Percentiles rank a stretch among this genome's conserved stretches.
Conservation (phyloP, 2,329 filamentous ascomycete species). For the Sporothrix schenckii region DNA sequence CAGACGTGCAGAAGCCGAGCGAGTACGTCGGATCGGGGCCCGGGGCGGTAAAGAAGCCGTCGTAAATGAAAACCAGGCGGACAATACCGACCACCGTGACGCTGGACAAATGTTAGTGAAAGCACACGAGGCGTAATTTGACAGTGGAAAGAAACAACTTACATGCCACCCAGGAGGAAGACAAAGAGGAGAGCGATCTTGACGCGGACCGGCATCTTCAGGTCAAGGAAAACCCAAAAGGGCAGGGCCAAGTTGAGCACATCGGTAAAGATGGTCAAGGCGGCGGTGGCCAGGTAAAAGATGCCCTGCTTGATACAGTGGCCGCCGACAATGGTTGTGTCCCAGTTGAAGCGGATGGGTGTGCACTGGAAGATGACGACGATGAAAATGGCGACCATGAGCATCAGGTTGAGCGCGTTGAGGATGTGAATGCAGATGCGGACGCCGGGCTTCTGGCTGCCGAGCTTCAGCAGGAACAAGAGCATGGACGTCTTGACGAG, state of each 20-base stretch:
- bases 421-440: constrained; percentile 41
- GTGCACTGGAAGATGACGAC: constrained; percentile 47
- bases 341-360: constrained; percentile 51
- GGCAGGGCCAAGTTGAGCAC: constrained; percentile 49
- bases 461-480: constrained; percentile 43
- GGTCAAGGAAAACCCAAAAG: constrained; percentile 43
- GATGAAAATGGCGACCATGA: constrained; percentile 43
- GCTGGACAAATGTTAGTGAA: constrained; percentile 35
- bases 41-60: constrained; percentile 41
- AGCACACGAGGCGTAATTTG: not conserved
- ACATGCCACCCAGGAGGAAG: constrained; percentile 43
- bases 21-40: constrained; percentile 40
- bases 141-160: constrained; percentile 27
- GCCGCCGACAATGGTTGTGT: constrained; percentile 46
- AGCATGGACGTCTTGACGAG: constrained; percentile 45
- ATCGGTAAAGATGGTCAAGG: constrained; percentile 51
- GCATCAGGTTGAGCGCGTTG: constrained; percentile 41
- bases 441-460: constrained; percentile 40
- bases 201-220: constrained; percentile 41
- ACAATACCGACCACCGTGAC: constrained; percentile 45
- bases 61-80: constrained; percentile 43
- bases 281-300: constrained; percentile 44
- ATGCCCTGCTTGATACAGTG: constrained; percentile 43
- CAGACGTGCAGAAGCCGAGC: constrained; percentile 45
- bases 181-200: constrained; percentile 42